Evolutionary conservation across 176 grass and related monocot genomes (phyloP).

Genomic region (Otatea glauca): DNA sequence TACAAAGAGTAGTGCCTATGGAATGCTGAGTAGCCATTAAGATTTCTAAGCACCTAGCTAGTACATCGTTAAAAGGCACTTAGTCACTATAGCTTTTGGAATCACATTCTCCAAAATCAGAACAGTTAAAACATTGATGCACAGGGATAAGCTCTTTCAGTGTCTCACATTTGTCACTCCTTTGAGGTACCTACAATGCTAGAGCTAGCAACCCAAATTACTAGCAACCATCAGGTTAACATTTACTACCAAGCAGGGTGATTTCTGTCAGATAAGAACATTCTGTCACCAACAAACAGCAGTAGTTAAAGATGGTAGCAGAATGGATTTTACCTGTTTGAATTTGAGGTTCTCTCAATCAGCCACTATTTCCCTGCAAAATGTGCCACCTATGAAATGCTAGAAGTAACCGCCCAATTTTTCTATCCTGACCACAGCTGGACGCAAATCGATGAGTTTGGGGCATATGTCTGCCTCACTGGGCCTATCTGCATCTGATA

Average conservation of each 20-base stretch:
- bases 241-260: background rate
- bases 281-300: background rate
- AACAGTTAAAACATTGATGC: constrained; percentile 37
- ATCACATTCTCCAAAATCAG: constrained; percentile 52
- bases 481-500: constrained; percentile 30
- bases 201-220: constrained; percentile 26
- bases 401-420: constrained; percentile 22
- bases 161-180: constrained; percentile 46
- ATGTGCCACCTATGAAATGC: constrained; percentile 36
- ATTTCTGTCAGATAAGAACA: constrained; percentile 35
- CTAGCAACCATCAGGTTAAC: background rate
- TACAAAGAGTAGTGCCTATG: constrained; percentile 18
- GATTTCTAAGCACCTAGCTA: constrained; percentile 32
- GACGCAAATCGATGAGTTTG: constrained; percentile 38
- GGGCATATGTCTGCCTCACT: constrained; percentile 35
- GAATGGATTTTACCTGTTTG: constrained; percentile 12
- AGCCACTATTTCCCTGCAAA: background rate
- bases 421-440: constrained; percentile 39
- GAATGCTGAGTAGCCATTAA: constrained; percentile 26
- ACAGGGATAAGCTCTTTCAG: constrained; percentile 24
- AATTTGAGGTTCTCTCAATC: background rate
- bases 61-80: constrained; percentile 18
- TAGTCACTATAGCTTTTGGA: constrained; percentile 2
- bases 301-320: background rate
- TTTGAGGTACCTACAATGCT: constrained; percentile 27